phyloP scores from a whole-genome alignment of 2,329 filamentous ascomycete genomes.

The Stagonosporopsis cucurbitacearum region DNA sequence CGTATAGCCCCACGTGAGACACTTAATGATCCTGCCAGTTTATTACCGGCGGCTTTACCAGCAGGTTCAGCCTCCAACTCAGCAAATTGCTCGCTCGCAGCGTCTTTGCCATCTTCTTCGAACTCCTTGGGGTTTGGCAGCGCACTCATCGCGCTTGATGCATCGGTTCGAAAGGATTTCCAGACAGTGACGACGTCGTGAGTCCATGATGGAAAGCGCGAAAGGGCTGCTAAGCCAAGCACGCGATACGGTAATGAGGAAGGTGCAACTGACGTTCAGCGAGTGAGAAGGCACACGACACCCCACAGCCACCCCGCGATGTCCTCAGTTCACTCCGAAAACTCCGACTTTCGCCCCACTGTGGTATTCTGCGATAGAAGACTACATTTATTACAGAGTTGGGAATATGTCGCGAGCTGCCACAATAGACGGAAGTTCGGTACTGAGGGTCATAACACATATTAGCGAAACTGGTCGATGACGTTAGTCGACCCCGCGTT shows the following conservation, averaged over 20 bases:
- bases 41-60: constrained; percentile 37
- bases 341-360: neutral
- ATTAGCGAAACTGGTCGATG: neutral
- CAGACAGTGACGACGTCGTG: constrained; percentile 16
- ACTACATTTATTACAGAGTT: neutral
- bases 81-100: constrained; percentile 11
- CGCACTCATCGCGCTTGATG: constrained; percentile 36
- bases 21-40: constrained; percentile 35
- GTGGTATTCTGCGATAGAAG: neutral
- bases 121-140: constrained; percentile 14
- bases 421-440: neutral
- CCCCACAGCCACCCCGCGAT: constrained; percentile 15
- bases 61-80: constrained; percentile 19
- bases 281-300: constrained; percentile 34
- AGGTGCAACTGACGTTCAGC: constrained; percentile 28
- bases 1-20: constrained; percentile 41
- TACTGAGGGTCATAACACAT: neutral
- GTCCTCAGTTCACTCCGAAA: constrained; percentile 12
- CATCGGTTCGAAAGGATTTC: constrained; percentile 13
- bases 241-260: constrained; percentile 32
- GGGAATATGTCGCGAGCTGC: neutral
- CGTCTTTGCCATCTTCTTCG: constrained; percentile 31
- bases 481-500: constrained; percentile 1
- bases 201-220: constrained; percentile 20
- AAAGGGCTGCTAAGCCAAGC: constrained; percentile 20